Percentiles rank a stretch among this genome's conserved stretches.
phyloP scores from a whole-genome alignment of 495 filamentous ascomycete species.

The Aspergillus ostianus region DNA sequence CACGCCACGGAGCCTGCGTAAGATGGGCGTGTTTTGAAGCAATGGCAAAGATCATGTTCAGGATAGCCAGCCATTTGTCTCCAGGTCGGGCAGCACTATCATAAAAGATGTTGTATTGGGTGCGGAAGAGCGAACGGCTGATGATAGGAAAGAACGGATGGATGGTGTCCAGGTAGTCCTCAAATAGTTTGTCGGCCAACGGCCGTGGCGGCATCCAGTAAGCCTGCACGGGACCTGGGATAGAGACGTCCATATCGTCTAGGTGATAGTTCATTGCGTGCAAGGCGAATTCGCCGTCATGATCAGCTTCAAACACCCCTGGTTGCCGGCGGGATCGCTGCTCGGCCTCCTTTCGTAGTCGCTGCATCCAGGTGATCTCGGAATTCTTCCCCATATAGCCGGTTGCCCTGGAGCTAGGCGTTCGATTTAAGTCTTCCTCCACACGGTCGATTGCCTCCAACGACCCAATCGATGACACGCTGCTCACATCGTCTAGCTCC shows the following conservation, averaged over 20 bases:
- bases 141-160: constrained; percentile 64
- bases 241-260: constrained; percentile 54
- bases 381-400: constrained; percentile 68
- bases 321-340: constrained; percentile 33
- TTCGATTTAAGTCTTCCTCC: constrained; percentile 59
- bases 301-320: constrained; percentile 30
- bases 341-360: constrained; percentile 37
- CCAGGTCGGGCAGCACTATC: constrained; percentile 41
- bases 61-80: constrained; percentile 58
- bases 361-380: constrained; percentile 62
- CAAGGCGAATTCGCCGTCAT: constrained; percentile 33
- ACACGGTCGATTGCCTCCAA: constrained; percentile 59
- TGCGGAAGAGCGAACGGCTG: constrained; percentile 43
- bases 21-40: constrained; percentile 57
- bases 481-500: constrained; percentile 27
- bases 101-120: constrained; percentile 47
- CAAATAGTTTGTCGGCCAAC: constrained; percentile 53
- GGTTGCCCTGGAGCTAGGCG: constrained; percentile 47
- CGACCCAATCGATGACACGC: constrained; percentile 58
- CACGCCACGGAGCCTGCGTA: constrained; percentile 47
- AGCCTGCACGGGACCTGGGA: constrained; percentile 47
- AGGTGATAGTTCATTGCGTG: constrained; percentile 56
- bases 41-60: constrained; percentile 69
- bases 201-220: constrained; percentile 54
- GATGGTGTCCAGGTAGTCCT: constrained; percentile 57